Conservation (phyloP, 768 basidiomycete species). For the Lentinus tigrinus region DNA sequence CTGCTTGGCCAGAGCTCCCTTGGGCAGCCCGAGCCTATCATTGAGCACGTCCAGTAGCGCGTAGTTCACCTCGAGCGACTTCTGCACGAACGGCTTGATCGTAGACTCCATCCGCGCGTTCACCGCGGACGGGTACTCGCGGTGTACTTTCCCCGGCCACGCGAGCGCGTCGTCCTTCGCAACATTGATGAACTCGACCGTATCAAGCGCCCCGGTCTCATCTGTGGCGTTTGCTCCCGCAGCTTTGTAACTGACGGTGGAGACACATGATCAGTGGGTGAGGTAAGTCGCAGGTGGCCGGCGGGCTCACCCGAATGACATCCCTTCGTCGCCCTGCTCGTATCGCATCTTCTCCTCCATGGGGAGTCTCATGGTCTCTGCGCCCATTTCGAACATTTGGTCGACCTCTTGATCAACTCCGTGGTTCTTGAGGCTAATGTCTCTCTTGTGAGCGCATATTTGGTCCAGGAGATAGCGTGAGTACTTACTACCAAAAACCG, state of each 20-base stretch:
- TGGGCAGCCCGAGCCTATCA: slow-evolving; percentile 32
- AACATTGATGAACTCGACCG: slow-evolving; percentile 36
- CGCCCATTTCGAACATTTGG: slow-evolving; percentile 43
- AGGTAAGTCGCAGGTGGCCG: background rate
- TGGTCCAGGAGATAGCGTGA: background rate
- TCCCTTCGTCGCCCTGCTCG: slow-evolving; percentile 42
- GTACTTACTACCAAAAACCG: slow-evolving; percentile 54
- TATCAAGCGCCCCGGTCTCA: slow-evolving; percentile 31
- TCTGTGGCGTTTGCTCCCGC: slow-evolving; percentile 34
- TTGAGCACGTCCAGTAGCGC: slow-evolving; percentile 31
- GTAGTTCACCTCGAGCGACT: slow-evolving; percentile 30
- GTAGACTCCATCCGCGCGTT: slow-evolving; percentile 28
- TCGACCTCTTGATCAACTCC: slow-evolving; percentile 35
- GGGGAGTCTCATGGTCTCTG: slow-evolving; percentile 38
- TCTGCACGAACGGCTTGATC: slow-evolving; percentile 28
- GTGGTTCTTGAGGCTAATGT: slow-evolving; percentile 27
- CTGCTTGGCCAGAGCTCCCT: slow-evolving; percentile 25
- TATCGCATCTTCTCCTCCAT: slow-evolving; percentile 42
- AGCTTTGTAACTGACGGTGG: slow-evolving; percentile 31
- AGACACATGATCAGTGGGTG: background rate
- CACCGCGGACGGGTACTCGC: slow-evolving; percentile 33
- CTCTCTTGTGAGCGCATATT: background rate
- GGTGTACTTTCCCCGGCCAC: slow-evolving; percentile 29
- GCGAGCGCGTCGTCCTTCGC: slow-evolving; percentile 37
- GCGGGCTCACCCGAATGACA: slow-evolving; percentile 36